Conservation (phyloP, 345 rosid genomes). For the Brassica incana region DNA sequence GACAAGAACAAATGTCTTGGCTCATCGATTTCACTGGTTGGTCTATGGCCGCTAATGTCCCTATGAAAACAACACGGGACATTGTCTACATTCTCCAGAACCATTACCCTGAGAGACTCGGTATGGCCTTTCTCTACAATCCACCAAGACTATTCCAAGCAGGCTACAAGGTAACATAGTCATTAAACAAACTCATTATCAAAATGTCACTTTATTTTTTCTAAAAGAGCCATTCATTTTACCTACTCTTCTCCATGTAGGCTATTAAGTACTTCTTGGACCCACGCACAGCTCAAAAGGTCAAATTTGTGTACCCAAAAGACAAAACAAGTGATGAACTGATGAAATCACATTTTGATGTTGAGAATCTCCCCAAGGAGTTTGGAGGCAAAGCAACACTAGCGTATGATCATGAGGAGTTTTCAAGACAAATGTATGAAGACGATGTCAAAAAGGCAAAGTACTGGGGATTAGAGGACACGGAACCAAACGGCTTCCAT, state of each 20-base stretch:
- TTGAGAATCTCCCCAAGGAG: constrained; percentile 74
- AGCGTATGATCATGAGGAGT: constrained; percentile 72
- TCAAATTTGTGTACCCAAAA: constrained; percentile 79
- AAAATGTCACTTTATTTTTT: neutral
- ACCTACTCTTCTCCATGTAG: constrained; percentile 35
- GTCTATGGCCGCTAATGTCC: constrained; percentile 50
- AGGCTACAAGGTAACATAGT: constrained; percentile 63
- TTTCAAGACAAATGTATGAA: constrained; percentile 69
- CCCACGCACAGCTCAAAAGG: constrained; percentile 69
- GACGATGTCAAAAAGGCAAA: constrained; percentile 76
- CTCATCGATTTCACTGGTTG: constrained; percentile 89
- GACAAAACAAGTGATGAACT: constrained; percentile 66
- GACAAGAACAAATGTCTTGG: constrained; percentile 91
- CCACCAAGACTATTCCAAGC: constrained; percentile 90
- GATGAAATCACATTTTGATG: constrained; percentile 67
- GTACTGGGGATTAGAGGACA: constrained; percentile 62
- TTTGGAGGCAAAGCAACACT: constrained; percentile 80
- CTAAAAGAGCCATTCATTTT: neutral
- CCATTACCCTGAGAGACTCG: constrained; percentile 95
- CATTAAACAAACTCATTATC: neutral
- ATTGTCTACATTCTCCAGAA: constrained; percentile 65
- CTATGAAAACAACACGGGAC: constrained; percentile 70
- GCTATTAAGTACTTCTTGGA: constrained; percentile 74
- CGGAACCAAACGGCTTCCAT: constrained; percentile 31
- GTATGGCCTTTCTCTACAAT: constrained; percentile 69